A percentile compares a stretch with the other conserved stretches of the same genome.
These are phyloP conservation scores for Prunus mume DNA, from an alignment of 306 rosid genomes.

Conservation along the genomic window DNA sequence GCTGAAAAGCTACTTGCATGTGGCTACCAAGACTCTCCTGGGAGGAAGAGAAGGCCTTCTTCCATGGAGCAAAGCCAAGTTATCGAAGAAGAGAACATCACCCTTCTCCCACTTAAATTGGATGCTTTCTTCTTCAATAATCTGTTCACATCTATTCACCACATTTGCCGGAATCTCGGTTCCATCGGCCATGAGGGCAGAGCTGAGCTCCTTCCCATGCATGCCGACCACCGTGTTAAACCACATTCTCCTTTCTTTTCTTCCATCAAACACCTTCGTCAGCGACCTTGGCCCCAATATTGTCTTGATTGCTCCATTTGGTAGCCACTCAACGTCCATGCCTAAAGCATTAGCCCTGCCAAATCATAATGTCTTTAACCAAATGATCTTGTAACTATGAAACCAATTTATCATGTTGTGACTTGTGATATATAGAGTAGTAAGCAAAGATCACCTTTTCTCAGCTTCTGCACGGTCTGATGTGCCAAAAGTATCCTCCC, in stretches of 20 bases:
- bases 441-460: conserved; percentile 36
- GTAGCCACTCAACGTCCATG: conserved; percentile 77
- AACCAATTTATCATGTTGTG: too few relatives aligned
- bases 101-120: conserved; percentile 90
- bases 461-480: conserved; percentile 62
- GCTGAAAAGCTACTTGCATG: conserved; percentile 44
- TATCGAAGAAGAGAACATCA: conserved; percentile 81
- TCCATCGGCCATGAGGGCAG: conserved; percentile 75
- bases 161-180: conserved; percentile 54
- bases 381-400: background rate
- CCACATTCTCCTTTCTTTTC: conserved; percentile 84
- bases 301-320: conserved; percentile 59
- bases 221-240: conserved; percentile 78
- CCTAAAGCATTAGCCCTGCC: conserved; percentile 63
- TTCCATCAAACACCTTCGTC: conserved; percentile 75
- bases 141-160: conserved; percentile 73
- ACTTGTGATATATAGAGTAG: background rate
- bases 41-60: conserved; percentile 94
- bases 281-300: conserved; percentile 47
- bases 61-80: conserved; percentile 80
- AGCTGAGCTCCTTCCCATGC: conserved; percentile 77
- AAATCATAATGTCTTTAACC: background rate
- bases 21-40: conserved; percentile 66
- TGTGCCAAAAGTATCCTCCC: conserved; percentile 73
- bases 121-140: conserved; percentile 87